A percentile compares a stretch with the other conserved stretches of the same genome.
phyloP scores from a whole-genome alignment of 805 yeast species.

The Teunomyces panamensis region DNA sequence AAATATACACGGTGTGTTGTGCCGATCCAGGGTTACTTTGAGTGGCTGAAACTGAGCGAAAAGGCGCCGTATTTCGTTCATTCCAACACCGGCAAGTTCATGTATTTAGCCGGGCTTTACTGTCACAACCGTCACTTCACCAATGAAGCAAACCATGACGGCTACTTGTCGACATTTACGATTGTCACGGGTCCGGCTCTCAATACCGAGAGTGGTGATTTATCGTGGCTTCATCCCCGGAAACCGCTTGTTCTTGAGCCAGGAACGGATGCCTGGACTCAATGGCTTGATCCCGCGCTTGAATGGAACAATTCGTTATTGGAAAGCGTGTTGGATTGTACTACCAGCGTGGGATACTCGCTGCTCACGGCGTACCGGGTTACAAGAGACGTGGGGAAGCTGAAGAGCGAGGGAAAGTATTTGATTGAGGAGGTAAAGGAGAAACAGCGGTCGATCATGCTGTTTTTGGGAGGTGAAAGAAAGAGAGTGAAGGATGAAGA shows the following conservation, averaged over 20 bases:
- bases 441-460: conserved; percentile 22
- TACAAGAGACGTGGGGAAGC: conserved; percentile 61
- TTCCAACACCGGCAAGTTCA: conserved; percentile 47
- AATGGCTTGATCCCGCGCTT: conserved; percentile 56
- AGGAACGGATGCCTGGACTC: conserved; percentile 51
- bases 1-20: conserved; percentile 62
- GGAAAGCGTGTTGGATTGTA: conserved; percentile 37
- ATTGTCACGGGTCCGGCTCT: conserved; percentile 70
- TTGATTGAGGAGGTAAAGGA: conserved; percentile 28
- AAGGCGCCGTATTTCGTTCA: conserved; percentile 67
- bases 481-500: conserved; percentile 5
- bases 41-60: conserved; percentile 56
- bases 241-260: conserved; percentile 75
- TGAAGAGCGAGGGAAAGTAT: conserved; percentile 43
- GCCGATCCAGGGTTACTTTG: conserved; percentile 82
- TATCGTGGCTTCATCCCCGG: conserved; percentile 70
- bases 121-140: conserved; percentile 33
- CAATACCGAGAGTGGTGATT: conserved; percentile 39
- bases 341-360: conserved; percentile 25
- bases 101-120: conserved; percentile 59
- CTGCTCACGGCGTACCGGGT: conserved; percentile 57
- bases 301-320: conserved; percentile 40
- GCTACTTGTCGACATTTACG: conserved; percentile 51
- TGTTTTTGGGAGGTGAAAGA: conserved; percentile 19
- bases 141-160: conserved; percentile 12